A percentile compares a stretch with the other conserved stretches of the same genome.
These are phyloP conservation scores for Pochonia chlamydosporia DNA, from an alignment of 2,329 filamentous ascomycete species.

Conservation along the genomic window DNA sequence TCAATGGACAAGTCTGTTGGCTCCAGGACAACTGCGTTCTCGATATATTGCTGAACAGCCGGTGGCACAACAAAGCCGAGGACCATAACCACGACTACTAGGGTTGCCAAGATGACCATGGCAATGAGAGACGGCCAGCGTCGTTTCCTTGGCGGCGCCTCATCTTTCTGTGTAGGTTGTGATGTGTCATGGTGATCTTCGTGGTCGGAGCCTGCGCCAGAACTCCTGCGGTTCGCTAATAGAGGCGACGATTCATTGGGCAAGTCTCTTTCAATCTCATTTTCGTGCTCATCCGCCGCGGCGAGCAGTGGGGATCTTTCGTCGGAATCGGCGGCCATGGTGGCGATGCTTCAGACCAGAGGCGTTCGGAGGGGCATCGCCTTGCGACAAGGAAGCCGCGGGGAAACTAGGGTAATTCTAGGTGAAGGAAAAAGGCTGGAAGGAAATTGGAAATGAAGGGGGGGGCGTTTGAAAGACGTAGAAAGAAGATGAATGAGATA, in stretches of 20 bases:
- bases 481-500: background rate
- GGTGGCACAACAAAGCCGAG: constrained; percentile 78
- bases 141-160: constrained; percentile 18
- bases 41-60: constrained; percentile 77
- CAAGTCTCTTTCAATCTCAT: constrained; percentile 10
- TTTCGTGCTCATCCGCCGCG: constrained; percentile 21
- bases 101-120: constrained; percentile 56
- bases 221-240: constrained; percentile 25
- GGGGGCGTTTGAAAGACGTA: background rate
- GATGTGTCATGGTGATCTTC: constrained; percentile 16
- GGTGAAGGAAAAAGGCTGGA: background rate
- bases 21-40: constrained; percentile 74
- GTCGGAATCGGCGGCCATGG: constrained; percentile 34
- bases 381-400: background rate
- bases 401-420: background rate
- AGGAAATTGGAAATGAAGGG: background rate
- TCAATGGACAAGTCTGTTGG: constrained; percentile 81
- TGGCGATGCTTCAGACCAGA: constrained; percentile 6
- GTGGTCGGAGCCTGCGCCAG: constrained; percentile 25
- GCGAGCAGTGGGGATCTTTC: constrained; percentile 41
- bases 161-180: constrained; percentile 15
- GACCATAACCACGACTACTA: constrained; percentile 64
- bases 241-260: constrained; percentile 47
- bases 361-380: background rate
- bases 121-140: constrained; percentile 77